phyloP scores from a whole-genome alignment of 169 alveolate species.

The Plasmodium vinckei region DNA sequence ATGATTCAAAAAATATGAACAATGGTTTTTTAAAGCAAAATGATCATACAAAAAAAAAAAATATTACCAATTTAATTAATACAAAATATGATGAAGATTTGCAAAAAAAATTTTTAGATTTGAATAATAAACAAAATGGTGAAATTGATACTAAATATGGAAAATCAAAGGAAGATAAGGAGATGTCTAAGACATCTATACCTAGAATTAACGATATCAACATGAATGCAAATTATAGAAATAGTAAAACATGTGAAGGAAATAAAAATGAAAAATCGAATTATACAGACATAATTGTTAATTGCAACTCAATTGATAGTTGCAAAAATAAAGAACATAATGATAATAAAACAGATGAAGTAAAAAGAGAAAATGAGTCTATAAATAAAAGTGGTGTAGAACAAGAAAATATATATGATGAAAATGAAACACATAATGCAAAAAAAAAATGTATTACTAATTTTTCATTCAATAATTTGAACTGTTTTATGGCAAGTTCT shows the following conservation, averaged over 20 bases:
- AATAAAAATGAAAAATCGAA: no score
- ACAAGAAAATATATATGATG: background rate
- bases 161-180: no score
- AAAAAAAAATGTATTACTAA: constrained; percentile 9
- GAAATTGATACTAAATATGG: background rate
- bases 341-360: no score
- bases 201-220: background rate
- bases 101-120: constrained; percentile 40
- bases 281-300: no score
- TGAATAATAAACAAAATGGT: constrained; percentile 22
- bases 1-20: background rate
- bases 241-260: no score
- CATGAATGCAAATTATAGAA: no score
- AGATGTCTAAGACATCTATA: background rate
- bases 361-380: no score
- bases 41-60: constrained; percentile 1
- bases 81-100: constrained; percentile 16
- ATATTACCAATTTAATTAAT: background rate
- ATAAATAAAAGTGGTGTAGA: no score
- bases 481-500: constrained; percentile 1
- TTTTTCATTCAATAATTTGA: constrained; percentile 25
- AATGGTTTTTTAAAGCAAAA: background rate
- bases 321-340: no score
- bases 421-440: constrained; percentile 9
- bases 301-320: no score